Evolutionary conservation across 768 basidiomycete genomes (phyloP).

Genomic region (Mycena vulgaris): DNA sequence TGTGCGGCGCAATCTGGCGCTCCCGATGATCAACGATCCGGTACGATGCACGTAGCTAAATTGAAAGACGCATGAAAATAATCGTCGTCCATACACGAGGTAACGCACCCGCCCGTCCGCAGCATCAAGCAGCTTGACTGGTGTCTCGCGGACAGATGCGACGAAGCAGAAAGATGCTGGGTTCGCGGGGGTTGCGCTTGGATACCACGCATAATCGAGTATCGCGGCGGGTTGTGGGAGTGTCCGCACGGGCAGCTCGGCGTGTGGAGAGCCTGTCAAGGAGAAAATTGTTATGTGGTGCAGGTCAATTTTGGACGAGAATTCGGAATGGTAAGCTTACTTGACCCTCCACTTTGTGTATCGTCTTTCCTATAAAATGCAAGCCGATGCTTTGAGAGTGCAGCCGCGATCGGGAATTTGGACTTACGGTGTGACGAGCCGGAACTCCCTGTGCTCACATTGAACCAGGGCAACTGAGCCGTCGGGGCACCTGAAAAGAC

Average conservation of each 20-base stretch:
- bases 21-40: conserved; percentile 95
- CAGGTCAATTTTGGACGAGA: background rate
- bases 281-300: background rate
- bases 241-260: background rate
- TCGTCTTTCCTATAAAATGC: background rate
- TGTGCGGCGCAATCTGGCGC: conserved; percentile 89
- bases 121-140: conserved; percentile 89
- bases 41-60: conserved; percentile 91
- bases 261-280: conserved; percentile 17
- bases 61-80: conserved; percentile 1
- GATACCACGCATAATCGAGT: conserved; percentile 90
- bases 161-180: conserved; percentile 86
- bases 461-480: conserved; percentile 78
- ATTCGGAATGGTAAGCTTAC: background rate
- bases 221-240: conserved; percentile 78
- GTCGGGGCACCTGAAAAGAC: conserved; percentile 75
- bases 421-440: conserved; percentile 67
- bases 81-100: background rate
- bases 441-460: conserved; percentile 80
- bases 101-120: conserved; percentile 76
- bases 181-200: conserved; percentile 72
- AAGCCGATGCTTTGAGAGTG: background rate
- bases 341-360: conserved; percentile 4
- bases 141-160: conserved; percentile 86
- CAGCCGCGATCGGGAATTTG: conserved; percentile 16